A percentile compares a stretch with the other conserved stretches of the same genome.
Evolutionary conservation across 2,329 filamentous ascomycete species (phyloP).

Genomic region (Trichoderma endophyticum): DNA sequence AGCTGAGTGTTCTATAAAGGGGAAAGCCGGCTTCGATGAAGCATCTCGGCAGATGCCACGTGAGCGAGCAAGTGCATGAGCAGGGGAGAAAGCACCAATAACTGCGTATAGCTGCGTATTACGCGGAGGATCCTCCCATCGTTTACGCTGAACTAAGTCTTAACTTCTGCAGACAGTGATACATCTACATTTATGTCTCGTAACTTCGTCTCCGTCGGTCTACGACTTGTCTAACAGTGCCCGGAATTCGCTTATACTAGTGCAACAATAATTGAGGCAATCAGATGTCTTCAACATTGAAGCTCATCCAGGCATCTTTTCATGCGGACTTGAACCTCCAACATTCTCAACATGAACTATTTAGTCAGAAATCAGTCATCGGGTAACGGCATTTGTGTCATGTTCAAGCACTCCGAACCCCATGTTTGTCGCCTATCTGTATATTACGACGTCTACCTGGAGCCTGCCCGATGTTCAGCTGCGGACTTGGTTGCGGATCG

Average conservation of each 20-base stretch:
- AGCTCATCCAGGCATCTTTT: not conserved
- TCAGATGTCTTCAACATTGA: not conserved
- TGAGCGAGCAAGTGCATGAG: not conserved
- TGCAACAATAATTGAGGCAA: not conserved
- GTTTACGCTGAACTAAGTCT: not conserved
- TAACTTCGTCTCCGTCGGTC: not conserved
- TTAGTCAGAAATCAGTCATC: not conserved
- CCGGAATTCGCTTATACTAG: not conserved
- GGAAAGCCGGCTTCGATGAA: not conserved
- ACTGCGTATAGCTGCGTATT: not conserved
- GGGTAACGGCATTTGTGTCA: not conserved
- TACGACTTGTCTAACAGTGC: not conserved
- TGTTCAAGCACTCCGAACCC: not conserved
- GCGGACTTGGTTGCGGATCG: constrained; percentile 1
- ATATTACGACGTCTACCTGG: not conserved
- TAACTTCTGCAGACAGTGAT: not conserved
- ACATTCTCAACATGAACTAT: not conserved
- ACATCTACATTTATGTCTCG: not conserved
- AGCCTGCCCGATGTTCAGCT: not conserved
- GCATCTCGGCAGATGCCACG: not conserved
- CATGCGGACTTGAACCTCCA: not conserved
- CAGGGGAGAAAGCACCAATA: not conserved
- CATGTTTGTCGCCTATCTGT: not conserved
- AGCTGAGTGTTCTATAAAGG: not conserved
- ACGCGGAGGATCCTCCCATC: not conserved